These are phyloP conservation scores for Linum tenue DNA, from an alignment of 345 rosid genomes.

Conservation along the genomic window DNA sequence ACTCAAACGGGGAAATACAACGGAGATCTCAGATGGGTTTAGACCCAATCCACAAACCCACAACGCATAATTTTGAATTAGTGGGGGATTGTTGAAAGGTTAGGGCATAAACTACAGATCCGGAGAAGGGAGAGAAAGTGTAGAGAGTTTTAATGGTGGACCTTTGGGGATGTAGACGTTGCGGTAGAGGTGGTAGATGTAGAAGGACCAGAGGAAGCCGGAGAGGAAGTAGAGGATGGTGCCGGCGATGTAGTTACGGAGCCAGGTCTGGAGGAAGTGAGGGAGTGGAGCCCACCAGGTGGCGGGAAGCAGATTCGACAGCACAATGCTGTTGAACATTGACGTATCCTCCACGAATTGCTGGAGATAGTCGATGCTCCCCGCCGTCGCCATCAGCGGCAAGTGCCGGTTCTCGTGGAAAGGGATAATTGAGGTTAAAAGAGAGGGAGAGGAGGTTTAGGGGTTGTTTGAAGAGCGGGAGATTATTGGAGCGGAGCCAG, in stretches of 20 bases:
- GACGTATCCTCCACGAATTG: conserved; percentile 35
- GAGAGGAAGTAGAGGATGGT: conserved; percentile 62
- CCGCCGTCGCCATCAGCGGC: conserved; percentile 1
- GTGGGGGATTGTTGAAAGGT: neutral
- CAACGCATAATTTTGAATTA: neutral
- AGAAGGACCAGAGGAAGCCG: conserved; percentile 83
- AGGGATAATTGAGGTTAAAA: neutral
- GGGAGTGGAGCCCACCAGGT: conserved; percentile 58
- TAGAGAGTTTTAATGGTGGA: neutral
- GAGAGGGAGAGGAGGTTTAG: neutral
- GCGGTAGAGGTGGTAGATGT: conserved; percentile 71
- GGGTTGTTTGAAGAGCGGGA: neutral
- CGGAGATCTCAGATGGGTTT: too few relatives aligned
- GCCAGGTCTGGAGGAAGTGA: conserved; percentile 74
- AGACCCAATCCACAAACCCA: conserved; percentile 1
- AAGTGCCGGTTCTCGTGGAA: neutral
- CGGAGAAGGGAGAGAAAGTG: neutral
- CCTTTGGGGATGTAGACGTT: conserved; percentile 79
- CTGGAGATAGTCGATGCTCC: conserved; percentile 4
- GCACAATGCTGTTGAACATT: conserved; percentile 59
- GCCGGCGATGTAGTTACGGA: conserved; percentile 77
- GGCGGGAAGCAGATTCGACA: conserved; percentile 49
- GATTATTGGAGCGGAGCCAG: neutral
- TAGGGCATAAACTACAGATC: neutral
- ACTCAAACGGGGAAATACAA: too few relatives aligned